A percentile compares a stretch with the other conserved stretches of the same genome.
phyloP scores from a whole-genome alignment of 495 filamentous ascomycete species.

The Aspergillus haitiensis region DNA sequence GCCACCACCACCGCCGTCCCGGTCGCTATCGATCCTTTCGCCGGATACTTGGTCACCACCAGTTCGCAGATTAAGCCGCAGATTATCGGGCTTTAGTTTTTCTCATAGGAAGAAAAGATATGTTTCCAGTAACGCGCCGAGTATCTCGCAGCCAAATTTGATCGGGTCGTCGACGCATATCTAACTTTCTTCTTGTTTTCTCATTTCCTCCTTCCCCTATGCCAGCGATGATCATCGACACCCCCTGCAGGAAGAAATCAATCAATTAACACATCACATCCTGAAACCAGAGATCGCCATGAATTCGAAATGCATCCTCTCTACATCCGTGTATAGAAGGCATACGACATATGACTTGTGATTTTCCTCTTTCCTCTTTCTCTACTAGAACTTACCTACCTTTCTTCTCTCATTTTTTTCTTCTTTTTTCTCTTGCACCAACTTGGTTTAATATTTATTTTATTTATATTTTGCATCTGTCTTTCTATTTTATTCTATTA shows the following conservation, averaged over 20 bases:
- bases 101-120: slow-evolving; percentile 25
- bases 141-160: slow-evolving; percentile 44
- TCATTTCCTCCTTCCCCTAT: neutral
- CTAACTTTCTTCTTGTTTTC: slow-evolving; percentile 3
- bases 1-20: slow-evolving; percentile 22
- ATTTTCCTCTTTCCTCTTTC: too few relatives aligned
- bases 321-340: too few relatives aligned
- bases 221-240: slow-evolving; percentile 4
- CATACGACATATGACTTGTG: too few relatives aligned
- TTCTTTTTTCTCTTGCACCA: neutral
- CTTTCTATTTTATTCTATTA: neutral
- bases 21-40: slow-evolving; percentile 36
- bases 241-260: slow-evolving; percentile 8
- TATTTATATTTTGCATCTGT: too few relatives aligned
- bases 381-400: too few relatives aligned
- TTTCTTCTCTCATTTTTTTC: neutral
- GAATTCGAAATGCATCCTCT: neutral
- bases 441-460: too few relatives aligned
- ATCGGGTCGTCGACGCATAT: slow-evolving; percentile 41
- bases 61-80: slow-evolving; percentile 29
- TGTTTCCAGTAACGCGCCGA: slow-evolving; percentile 21
- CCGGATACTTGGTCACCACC: slow-evolving; percentile 27
- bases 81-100: slow-evolving; percentile 32
- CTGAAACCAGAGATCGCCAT: neutral
- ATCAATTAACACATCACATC: slow-evolving; percentile 3